Evolutionary conservation across 208 protist species (phyloP), one percentile per base, ranked within the genome.

Genomic region (Leptomonas seymouri): DNA sequence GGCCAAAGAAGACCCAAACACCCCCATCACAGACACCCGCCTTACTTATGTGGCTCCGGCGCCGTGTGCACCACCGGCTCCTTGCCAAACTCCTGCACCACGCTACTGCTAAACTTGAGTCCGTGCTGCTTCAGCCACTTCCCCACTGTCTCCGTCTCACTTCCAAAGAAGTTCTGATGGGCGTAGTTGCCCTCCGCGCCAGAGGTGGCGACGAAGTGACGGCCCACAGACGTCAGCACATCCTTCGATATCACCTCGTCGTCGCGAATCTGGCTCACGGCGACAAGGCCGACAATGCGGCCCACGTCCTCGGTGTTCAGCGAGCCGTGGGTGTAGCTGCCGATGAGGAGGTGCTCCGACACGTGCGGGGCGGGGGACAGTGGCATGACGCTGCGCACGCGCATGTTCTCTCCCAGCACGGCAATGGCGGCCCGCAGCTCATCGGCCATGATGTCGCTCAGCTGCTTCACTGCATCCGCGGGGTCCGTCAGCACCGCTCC

Each of bases 41-140:
- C 46, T 69, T 60, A 62, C 56, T 51, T 75, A 51, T 68, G 62
- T 34, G 65, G 54, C 60, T 61, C 59, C 20, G 82, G 76, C 12
- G 86, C 82, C 1, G 74, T 80, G 81, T 93, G 83, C 50, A 81
- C 39, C 34, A 97, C 78, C n/a, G 91, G 89, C 61, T 94, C 87
- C 74, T 97, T 95, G 25, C 87, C 92, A 54, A 94, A 97, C 78
- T 93, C 86, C 73, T 91, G 61, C 76, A 94, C 92, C 0, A 94
- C 61, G 67, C 85, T 91, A 64, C 78, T 82, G 73, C 75, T 86
- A 46, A 97, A 93, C 60, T 81, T 82, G 14, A 94, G 65, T 39
- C 81, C 69, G 69, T 92, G 87, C 28, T 80, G 79, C 80, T 87
- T 93, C 41, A 97, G 70, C 89, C 92, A 97, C 71, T 94, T 77